Conservation (phyloP, 163 green algal species). For the Chloromonas sp. region DNA sequence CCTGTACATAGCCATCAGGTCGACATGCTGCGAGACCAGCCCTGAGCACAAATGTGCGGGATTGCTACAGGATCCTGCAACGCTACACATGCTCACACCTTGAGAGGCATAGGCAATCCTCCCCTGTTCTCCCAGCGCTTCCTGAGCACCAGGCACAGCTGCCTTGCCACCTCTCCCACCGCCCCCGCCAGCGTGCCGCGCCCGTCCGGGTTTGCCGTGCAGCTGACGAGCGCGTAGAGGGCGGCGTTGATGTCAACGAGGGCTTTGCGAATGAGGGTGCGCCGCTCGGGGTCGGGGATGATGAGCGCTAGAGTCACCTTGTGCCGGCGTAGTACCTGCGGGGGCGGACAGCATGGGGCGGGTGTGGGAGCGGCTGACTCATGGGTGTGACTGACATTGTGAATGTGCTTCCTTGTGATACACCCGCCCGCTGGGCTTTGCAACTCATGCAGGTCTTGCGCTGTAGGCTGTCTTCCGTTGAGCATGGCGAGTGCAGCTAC, state of each 20-base stretch:
- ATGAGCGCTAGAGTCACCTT: conserved; percentile 4
- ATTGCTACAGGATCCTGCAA: too few relatives aligned
- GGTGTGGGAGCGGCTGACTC: too few relatives aligned
- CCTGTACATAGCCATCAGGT: too few relatives aligned
- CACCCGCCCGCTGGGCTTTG: too few relatives aligned
- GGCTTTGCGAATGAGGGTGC: background rate
- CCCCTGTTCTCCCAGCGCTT: background rate
- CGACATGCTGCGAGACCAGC: too few relatives aligned
- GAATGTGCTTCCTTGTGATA: too few relatives aligned
- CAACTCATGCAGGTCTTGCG: too few relatives aligned
- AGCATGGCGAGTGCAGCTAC: too few relatives aligned
- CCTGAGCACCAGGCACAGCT: conserved; percentile 2
- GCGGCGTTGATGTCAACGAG: conserved; percentile 1
- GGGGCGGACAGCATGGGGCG: background rate
- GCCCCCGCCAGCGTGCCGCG: background rate
- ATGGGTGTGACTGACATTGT: too few relatives aligned
- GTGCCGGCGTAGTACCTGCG: conserved; percentile 6
- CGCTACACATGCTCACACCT: background rate
- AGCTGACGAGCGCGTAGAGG: background rate
- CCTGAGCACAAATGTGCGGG: too few relatives aligned
- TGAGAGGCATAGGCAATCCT: background rate
- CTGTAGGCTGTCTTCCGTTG: too few relatives aligned
- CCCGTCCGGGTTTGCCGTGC: background rate
- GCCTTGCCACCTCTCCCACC: background rate
- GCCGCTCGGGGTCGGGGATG: background rate